These are phyloP conservation scores for Tetracladium setigerum DNA, from an alignment of 495 filamentous ascomycete genomes.

Conservation along the genomic window DNA sequence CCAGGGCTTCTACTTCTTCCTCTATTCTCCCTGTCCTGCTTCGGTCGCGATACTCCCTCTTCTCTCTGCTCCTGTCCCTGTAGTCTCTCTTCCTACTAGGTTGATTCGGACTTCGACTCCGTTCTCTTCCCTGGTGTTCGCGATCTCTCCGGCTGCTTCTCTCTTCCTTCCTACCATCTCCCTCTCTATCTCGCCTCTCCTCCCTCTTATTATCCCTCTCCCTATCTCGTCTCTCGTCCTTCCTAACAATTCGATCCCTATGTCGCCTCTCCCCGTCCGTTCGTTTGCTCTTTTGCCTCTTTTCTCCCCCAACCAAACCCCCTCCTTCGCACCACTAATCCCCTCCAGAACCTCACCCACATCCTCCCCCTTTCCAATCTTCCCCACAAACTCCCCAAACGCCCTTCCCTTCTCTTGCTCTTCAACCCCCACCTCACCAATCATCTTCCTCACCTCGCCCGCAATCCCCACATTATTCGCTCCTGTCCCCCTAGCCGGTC, in stretches of 20 bases:
- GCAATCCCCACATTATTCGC: conserved; percentile 35
- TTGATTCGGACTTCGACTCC: not conserved
- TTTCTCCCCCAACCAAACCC: conserved; percentile 14
- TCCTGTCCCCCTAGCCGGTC: conserved; percentile 23
- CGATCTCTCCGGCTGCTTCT: conserved; percentile 16
- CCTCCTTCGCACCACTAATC: conserved; percentile 1
- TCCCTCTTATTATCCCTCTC: conserved; percentile 3
- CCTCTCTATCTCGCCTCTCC: conserved; percentile 7
- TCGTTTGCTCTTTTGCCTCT: conserved; percentile 11
- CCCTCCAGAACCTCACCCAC: not conserved
- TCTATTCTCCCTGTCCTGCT: conserved; percentile 20
- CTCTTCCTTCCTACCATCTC: conserved; percentile 12
- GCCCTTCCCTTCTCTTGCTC: conserved; percentile 14
- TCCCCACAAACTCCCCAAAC: conserved; percentile 24
- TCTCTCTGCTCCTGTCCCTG: conserved; percentile 11
- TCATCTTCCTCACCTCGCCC: conserved; percentile 19
- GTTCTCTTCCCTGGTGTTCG: conserved; percentile 12
- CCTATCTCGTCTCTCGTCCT: not conserved
- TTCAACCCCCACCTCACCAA: conserved; percentile 17
- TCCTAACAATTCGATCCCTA: not conserved
- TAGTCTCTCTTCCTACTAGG: conserved; percentile 12
- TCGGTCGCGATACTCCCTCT: conserved; percentile 8
- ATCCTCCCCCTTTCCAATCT: conserved; percentile 5
- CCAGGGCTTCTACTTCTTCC: too few relatives aligned
- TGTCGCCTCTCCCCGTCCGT: conserved; percentile 4